Evolutionary conservation across 177 flowering plant species (phyloP).

Genomic region (Vitis hybrid): DNA sequence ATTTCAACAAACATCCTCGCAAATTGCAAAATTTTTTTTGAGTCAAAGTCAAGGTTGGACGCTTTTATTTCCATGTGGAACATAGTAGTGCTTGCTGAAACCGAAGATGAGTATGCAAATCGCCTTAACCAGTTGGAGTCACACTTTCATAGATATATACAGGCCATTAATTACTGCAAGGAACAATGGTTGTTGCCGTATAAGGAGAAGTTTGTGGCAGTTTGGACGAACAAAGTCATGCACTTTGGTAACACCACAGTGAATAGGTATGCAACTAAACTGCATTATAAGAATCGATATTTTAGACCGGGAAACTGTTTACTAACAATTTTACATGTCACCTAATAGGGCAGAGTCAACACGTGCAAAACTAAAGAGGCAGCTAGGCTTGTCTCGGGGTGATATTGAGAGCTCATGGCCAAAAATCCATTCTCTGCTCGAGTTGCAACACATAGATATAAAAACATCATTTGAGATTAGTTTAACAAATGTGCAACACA

Average conservation of each 20-base stretch:
- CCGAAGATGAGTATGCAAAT: background rate
- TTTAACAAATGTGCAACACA: background rate
- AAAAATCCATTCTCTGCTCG: background rate
- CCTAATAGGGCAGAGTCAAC: background rate
- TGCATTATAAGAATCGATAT: too few relatives aligned
- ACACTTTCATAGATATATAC: background rate
- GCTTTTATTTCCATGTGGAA: slow-evolving; percentile 1
- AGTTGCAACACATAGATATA: background rate
- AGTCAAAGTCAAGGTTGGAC: background rate
- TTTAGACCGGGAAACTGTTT: background rate
- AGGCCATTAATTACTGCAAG: background rate
- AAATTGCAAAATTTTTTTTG: background rate
- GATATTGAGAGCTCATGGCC: slow-evolving; percentile 2
- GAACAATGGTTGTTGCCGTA: background rate
- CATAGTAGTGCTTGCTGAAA: background rate
- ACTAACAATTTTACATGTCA: background rate
- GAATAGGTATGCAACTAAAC: background rate
- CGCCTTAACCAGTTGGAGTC: background rate
- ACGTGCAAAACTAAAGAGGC: slow-evolving; percentile 6
- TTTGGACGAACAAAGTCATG: slow-evolving; percentile 3
- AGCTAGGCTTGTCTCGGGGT: background rate
- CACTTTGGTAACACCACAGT: slow-evolving; percentile 8
- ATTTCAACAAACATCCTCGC: background rate
- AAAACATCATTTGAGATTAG: slow-evolving; percentile 1
- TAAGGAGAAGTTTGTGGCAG: slow-evolving; percentile 8